A percentile compares a stretch with the other conserved stretches of the same genome.
phyloP scores from a whole-genome alignment of 495 filamentous ascomycete species.

The Lindgomyces ingoldianus region DNA sequence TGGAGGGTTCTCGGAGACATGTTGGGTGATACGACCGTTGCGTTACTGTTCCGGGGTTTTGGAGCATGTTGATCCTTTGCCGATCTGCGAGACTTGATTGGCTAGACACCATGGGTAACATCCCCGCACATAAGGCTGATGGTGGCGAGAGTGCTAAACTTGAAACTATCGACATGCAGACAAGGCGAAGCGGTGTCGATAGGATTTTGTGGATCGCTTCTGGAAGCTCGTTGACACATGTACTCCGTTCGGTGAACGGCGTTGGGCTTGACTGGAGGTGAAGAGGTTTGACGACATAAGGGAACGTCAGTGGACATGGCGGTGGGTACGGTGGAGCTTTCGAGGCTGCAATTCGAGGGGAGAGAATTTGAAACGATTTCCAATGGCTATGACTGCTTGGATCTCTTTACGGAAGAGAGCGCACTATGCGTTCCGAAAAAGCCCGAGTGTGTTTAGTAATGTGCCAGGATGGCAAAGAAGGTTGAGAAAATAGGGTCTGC shows the following conservation, averaged over 20 bases:
- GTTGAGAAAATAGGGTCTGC: too few species aligned
- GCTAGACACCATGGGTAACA: background rate
- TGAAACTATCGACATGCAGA: background rate
- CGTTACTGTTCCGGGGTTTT: background rate
- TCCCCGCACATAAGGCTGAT: conserved; percentile 12
- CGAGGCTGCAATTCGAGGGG: too few species aligned
- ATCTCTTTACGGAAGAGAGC: too few species aligned
- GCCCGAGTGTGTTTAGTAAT: too few species aligned
- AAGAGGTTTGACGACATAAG: too few species aligned
- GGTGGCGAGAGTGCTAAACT: conserved; percentile 16
- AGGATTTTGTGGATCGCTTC: background rate
- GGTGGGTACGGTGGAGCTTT: too few species aligned
- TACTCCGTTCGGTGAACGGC: background rate
- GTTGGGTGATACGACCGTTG: background rate
- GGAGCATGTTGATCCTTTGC: background rate
- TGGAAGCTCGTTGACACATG: background rate
- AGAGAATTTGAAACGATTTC: too few species aligned
- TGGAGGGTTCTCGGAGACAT: background rate
- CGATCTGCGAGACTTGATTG: background rate
- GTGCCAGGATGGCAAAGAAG: too few species aligned
- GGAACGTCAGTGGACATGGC: too few species aligned
- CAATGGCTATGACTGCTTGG: too few species aligned
- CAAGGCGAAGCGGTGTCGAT: conserved; percentile 14
- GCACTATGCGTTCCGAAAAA: too few species aligned
- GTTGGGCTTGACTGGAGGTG: too few species aligned